These are phyloP conservation scores for Phaffia australis DNA, from an alignment of 768 basidiomycete genomes.

Conservation along the genomic window DNA sequence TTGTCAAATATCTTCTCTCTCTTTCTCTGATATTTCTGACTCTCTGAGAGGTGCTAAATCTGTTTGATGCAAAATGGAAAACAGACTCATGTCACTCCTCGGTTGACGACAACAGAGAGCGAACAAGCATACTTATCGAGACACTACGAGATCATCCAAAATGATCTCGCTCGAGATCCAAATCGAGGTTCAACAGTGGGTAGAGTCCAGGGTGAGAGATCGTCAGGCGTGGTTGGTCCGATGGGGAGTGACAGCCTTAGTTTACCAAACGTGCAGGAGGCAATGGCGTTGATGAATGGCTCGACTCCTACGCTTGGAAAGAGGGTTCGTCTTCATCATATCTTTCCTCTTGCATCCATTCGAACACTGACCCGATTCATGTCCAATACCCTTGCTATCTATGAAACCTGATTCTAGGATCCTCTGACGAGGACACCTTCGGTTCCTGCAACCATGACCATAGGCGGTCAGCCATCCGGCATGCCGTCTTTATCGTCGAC, in stretches of 20 bases:
- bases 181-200: slow-evolving; percentile 40
- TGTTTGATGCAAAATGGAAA: background rate
- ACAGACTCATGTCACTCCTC: slow-evolving; percentile 57
- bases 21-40: slow-evolving; percentile 2
- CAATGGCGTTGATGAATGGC: slow-evolving; percentile 76
- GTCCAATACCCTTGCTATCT: background rate
- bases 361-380: background rate
- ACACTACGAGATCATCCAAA: slow-evolving; percentile 83
- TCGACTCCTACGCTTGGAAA: background rate
- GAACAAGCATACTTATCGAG: slow-evolving; percentile 85
- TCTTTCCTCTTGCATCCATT: background rate
- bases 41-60: slow-evolving; percentile 8
- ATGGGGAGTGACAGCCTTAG: slow-evolving; percentile 76
- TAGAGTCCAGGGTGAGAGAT: slow-evolving; percentile 9
- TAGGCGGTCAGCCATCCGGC: background rate
- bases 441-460: too few relatives aligned
- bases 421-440: too few relatives aligned
- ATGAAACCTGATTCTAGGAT: background rate
- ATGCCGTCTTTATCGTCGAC: background rate
- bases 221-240: slow-evolving; percentile 74
- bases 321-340: background rate
- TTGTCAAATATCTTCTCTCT: background rate
- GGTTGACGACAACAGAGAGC: slow-evolving; percentile 67
- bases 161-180: slow-evolving; percentile 85
- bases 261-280: slow-evolving; percentile 77